These are phyloP conservation scores for Phialophora macrospora DNA, from an alignment of 2,329 filamentous ascomycete genomes.

Conservation along the genomic window DNA sequence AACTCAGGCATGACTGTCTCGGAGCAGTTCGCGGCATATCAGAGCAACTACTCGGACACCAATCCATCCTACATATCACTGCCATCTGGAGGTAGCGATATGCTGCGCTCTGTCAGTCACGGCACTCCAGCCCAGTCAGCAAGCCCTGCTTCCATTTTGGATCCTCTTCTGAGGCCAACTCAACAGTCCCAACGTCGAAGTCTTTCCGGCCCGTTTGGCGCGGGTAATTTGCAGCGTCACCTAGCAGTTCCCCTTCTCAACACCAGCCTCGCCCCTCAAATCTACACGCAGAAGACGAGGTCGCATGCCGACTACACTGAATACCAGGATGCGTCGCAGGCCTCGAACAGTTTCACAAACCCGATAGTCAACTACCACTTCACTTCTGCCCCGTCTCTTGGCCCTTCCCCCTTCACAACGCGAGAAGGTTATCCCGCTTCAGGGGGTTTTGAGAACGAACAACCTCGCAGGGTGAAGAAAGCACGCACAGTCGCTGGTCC, in stretches of 20 bases:
- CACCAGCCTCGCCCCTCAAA: background rate
- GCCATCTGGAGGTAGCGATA: background rate
- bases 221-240: background rate
- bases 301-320: slow-evolving; percentile 18
- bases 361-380: slow-evolving; percentile 8
- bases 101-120: slow-evolving; percentile 15
- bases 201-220: slow-evolving; percentile 3
- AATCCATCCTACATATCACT: background rate
- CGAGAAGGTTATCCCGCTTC: slow-evolving; percentile 2
- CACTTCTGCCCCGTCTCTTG: background rate
- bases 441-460: slow-evolving; percentile 1
- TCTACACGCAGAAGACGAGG: slow-evolving; percentile 15
- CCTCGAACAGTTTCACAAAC: slow-evolving; percentile 5
- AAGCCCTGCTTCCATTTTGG: background rate
- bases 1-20: slow-evolving; percentile 1
- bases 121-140: slow-evolving; percentile 1
- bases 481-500: slow-evolving; percentile 27
- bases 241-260: background rate
- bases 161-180: background rate
- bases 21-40: background rate
- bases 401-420: background rate
- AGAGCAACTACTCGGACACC: slow-evolving; percentile 13
- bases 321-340: slow-evolving; percentile 10
- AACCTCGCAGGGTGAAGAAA: slow-evolving; percentile 3
- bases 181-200: background rate